phyloP scores from a whole-genome alignment of 495 filamentous ascomycete genomes.

The Aspergillus egyptiacus region DNA sequence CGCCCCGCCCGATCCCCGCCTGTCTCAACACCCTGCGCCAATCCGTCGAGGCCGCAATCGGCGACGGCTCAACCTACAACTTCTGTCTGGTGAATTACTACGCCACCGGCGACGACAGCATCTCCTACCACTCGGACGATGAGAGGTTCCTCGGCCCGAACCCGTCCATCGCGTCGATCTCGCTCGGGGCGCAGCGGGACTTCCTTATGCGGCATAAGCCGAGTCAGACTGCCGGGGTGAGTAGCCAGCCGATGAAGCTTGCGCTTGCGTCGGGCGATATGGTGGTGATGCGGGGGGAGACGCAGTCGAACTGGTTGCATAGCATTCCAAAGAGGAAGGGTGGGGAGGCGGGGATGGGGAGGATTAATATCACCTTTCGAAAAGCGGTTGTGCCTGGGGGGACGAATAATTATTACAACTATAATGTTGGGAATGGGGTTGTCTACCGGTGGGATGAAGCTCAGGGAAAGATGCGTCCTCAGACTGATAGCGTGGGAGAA shows the following conservation, averaged over 20 bases:
- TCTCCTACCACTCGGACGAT: slow-evolving; percentile 70
- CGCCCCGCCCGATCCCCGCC: slow-evolving; percentile 59
- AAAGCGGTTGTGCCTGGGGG: slow-evolving; percentile 56
- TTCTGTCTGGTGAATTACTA: slow-evolving; percentile 77
- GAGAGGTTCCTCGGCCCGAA: slow-evolving; percentile 63
- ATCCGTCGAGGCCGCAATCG: slow-evolving; percentile 51
- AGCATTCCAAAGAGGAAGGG: slow-evolving; percentile 67
- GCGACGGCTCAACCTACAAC: slow-evolving; percentile 53
- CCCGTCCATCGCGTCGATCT: slow-evolving; percentile 66
- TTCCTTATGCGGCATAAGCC: slow-evolving; percentile 69
- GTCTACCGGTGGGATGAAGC: slow-evolving; percentile 57
- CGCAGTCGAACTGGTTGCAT: slow-evolving; percentile 67
- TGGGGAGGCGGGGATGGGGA: slow-evolving; percentile 47
- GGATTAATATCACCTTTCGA: slow-evolving; percentile 73
- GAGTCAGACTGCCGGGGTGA: neutral
- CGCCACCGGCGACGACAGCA: slow-evolving; percentile 60
- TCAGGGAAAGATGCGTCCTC: slow-evolving; percentile 41
- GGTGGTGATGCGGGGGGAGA: slow-evolving; percentile 63
- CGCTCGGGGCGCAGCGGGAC: slow-evolving; percentile 58
- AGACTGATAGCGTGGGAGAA: no score
- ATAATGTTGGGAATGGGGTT: slow-evolving; percentile 65
- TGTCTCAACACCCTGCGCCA: slow-evolving; percentile 54
- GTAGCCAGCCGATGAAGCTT: slow-evolving; percentile 47
- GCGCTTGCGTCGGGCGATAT: slow-evolving; percentile 60
- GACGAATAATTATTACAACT: slow-evolving; percentile 67